Evolutionary conservation across 768 basidiomycete species (phyloP).

Genomic region (Agaricus blazei): DNA sequence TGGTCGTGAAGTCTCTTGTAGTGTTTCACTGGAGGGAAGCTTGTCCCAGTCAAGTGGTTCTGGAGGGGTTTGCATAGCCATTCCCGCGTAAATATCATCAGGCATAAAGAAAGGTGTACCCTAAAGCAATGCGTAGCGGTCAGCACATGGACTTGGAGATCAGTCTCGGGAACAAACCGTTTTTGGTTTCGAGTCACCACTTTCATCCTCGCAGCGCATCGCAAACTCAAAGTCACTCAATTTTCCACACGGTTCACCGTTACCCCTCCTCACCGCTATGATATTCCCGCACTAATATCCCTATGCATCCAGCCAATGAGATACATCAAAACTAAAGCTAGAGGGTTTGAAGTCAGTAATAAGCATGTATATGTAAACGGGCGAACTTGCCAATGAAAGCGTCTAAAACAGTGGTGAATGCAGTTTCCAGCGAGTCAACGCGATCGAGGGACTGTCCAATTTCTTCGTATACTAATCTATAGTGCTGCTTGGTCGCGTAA

Average conservation of each 20-base stretch:
- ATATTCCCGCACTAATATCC: conserved; percentile 9
- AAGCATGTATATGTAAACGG: background rate
- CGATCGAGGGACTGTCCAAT: conserved; percentile 17
- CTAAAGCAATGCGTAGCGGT: background rate
- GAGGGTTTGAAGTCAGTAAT: no score
- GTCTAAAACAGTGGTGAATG: background rate
- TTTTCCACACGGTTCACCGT: background rate
- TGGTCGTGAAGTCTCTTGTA: no score
- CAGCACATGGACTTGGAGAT: background rate
- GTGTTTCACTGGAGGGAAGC: no score
- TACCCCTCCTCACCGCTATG: background rate
- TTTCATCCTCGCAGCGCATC: background rate
- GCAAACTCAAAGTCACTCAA: conserved; percentile 12
- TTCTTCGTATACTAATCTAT: background rate
- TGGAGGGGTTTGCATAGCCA: no score
- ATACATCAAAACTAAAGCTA: conserved; percentile 7
- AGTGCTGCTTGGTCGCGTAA: background rate
- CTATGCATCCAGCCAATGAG: conserved; percentile 10
- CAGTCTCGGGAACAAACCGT: background rate
- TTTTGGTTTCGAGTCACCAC: background rate
- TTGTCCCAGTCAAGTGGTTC: no score
- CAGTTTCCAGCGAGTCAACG: conserved; percentile 17
- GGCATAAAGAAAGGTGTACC: conserved; percentile 8
- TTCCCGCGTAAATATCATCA: no score
- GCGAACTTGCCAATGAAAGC: background rate